These are phyloP conservation scores for Saussurea involucrata DNA, from an alignment of 129 eudicot species.

Conservation along the genomic window DNA sequence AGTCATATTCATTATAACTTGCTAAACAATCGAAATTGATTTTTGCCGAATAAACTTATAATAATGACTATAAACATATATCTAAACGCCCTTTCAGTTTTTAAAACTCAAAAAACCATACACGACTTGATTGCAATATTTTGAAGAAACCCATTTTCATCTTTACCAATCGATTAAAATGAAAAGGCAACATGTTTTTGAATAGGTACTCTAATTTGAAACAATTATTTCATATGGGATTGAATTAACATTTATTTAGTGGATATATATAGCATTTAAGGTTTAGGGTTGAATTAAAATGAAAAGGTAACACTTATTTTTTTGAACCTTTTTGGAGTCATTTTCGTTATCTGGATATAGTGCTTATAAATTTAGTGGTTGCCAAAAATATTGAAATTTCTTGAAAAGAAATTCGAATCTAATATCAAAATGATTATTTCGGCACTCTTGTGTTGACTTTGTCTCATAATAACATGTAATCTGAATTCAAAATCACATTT, in stretches of 20 bases:
- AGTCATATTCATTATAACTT: no score
- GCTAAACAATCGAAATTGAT: no score
- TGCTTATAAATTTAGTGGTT: slow-evolving; percentile 1
- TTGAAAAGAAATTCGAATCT: not conserved
- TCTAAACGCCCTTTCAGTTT: not conserved
- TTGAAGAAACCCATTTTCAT: not conserved
- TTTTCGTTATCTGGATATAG: slow-evolving; percentile 32
- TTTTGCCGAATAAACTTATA: no score
- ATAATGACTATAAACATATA: no score
- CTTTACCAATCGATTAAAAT: not conserved
- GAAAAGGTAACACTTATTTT: no score
- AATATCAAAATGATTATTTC: no score
- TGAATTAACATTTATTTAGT: not conserved
- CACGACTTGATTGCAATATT: not conserved
- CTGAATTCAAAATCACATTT: no score
- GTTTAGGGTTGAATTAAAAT: no score
- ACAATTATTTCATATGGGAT: not conserved
- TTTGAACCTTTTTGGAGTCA: slow-evolving; percentile 13
- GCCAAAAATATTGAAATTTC: slow-evolving; percentile 2
- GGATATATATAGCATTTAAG: no score
- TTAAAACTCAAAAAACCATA: not conserved
- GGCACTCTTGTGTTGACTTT: no score
- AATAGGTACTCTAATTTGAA: not conserved
- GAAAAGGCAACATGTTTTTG: no score
- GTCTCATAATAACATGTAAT: no score